Evolutionary conservation across 192 early-diverging fungal genomes (phyloP), one percentile per base, ranked within the genome.

Genomic region (Podila horticola): DNA sequence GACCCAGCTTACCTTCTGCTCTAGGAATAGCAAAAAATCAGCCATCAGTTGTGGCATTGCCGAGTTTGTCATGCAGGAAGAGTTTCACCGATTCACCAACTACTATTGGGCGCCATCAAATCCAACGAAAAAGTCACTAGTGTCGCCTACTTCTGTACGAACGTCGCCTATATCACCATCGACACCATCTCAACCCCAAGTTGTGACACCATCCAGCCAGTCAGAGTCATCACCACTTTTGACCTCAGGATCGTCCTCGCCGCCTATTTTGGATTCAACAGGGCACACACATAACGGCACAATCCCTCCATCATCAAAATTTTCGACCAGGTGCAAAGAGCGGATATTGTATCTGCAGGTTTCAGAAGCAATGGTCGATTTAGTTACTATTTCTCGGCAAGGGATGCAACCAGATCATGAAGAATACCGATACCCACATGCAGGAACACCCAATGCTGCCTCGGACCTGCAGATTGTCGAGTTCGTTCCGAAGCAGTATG

Each of bases 1-100:
- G 71, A 83, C 74, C 26, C 90, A 88, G 59, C 77, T 93, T 20
- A 92, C 92, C 19, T 87, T 87, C 62, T 88, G 85, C 63, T 83
- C 86, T 6, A 62, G 69, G 26, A 84, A 79, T 58, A 74, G 66
- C 15, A 69, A 79, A 17, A 71, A 84, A 64, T 72, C 74, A 0
- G 79, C 83, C 15, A 74, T 92, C 28, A 82, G 74, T 45, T 89
- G 88, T 72, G 92, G 92, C 20, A 72, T 85, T 29, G 87, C 89
- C 11, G 92, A 93, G 66, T 93, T 91, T 86, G 87, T 93, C 24
- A 91, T 92, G 90, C 92, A 93, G 66, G 92, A 93, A 72, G 92
- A 93, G 68, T 92, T 93, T 62, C 87, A 88, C 63, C 76, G 92
- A 45, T 88, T 82, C 41, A 89, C 91, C 11, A 88, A 89, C 33